Base-by-base conservation (phyloP, 208 protist species). In the Phytomonas serpens region DNA sequence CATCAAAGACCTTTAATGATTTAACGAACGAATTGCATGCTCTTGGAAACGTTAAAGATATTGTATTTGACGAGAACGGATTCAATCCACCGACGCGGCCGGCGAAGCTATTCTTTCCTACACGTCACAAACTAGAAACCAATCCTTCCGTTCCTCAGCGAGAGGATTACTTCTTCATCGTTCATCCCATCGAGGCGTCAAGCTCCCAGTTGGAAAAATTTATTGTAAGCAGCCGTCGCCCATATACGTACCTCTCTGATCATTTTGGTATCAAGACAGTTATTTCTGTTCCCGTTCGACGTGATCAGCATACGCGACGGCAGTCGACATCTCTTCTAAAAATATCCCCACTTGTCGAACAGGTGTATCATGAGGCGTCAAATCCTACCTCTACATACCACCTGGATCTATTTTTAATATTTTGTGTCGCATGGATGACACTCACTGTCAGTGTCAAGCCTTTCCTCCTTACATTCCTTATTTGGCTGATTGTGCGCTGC, bases 91-190 rank as follows among this genome's bases (percentile, higher is more conserved):
- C 88, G 0, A 97, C 92, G 5, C 82, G 89, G 0, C 88, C 92
- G 23, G 71, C 89, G 0, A 88, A 84, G 52, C 73, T 90, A 4
- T 94, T 94, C 74, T 96, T 96, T 61, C 87, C 83, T 27, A 81
- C 87, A n/a, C 79, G 89, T 69, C 88, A 87, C n/a, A 90, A 87
- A 71, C 82, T 96, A 33, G 77, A 84, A 64, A 78, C 77, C 19
- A 76, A 84, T 66, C 82, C 84, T 63, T 68, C 82, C 10, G 77
- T 73, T 4, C 87, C 92, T 42, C 89, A 92, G 72, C 78, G 92
- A 36, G 89, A 96, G 67, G 92, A 96, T 66, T 96, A 93, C 72
- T 83, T 96, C n/a, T 79, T 96, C 71, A 81, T 84, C n/a, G 85
- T 79, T 73, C 70, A 76, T 5, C 33, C 67, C 16, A 72, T 94